Base-by-base conservation (phyloP, 352 stramenopile species). In the Achlya hypogyna region DNA sequence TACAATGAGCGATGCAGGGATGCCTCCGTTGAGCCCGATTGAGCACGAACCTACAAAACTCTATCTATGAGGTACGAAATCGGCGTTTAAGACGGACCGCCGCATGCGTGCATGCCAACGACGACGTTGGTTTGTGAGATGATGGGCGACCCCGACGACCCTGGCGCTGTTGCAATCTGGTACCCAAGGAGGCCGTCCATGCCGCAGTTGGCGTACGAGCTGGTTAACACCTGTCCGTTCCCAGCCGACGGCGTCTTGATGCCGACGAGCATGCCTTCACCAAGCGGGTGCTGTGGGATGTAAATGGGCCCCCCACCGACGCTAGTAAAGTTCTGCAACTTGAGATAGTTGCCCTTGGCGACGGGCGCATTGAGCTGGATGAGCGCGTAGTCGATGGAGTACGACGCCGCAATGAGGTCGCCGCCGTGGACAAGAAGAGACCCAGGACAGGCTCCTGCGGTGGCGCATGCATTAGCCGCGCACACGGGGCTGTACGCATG, bases 71-170 rank as follows among this genome's bases (percentile, higher is more conserved):
- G n/a, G 34, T 9, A 45, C 38, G 12, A 45, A 10, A 45, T 10
- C 6, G n/a, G 12, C 14, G n/a, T 1, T 10, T 18, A 45, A 45
- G 6, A 45, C 22, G 47, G 14, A 32, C 81, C 82, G 1, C 84
- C 84, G 51, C 84, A 92, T 54, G 89, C 79, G 60, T 91, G 84
- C 8, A 92, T 72, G 5, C 69, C 84, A 27, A 89, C 70, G 5
- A 92, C 84, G 0, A 63, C 51, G 43, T 92, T 88, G 54, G 88
- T 82, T 0, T 29, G 58, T 4, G 80, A 71, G 32, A 91, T 75
- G 10, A 92, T 72, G 0, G 84, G 84, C 8, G 84, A 88, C 6
- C 84, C 84, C 0, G 82, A 92, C 45, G 84, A 89, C 0, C 84
- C 84, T 3, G 77, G 80, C 6, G 79, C 73, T 0, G 84, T 92